Evolutionary conservation across 1,139 yeast species (phyloP), one percentile per base, ranked within the genome.

Genomic region (Yamadazyma siamensis): DNA sequence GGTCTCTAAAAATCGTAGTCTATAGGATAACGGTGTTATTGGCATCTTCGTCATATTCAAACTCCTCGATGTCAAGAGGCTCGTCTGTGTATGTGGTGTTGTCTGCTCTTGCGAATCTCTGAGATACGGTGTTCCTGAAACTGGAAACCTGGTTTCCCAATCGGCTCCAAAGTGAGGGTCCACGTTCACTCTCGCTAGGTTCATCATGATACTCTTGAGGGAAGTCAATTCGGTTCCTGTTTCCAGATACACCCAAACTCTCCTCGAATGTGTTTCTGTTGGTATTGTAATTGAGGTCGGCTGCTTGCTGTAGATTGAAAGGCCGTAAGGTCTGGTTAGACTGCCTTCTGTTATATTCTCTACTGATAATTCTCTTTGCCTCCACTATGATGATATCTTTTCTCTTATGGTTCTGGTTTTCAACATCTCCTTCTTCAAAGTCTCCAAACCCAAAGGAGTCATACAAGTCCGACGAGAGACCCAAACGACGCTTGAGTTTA

Each of bases 391-490:
- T 44, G 35, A 66, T 45, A 31, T 65, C 72, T 24, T 51, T 49
- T 20, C 69, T 44, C 32, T 59, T 62, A 35, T 42, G 44, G 14
- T 41, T 43, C 23, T 39, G 29, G 19, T 39, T 46, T 20, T 51
- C 56, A 12, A 34, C 38, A 13, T 38, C 47, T 26, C 41, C 43
- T 18, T 33, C 36, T 16, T 37, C 46, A 6, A 29, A 41, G 28
- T 67, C 76, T 33, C 71, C 77, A 34, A 70, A 72, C 6, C 68
- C 76, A 45, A 75, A 71, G n/a, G 76, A 52, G 31, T 79, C 82
- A 45, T 75, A 75, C 8, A 78, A 76, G 33, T 71, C 77, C 19
- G 68, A 59, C 20, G 59, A 49, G 36, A 54, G 57, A 9, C 75
- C 78, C 13, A 65, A 36, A 30, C 52, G 68, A 39, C 64, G 65